phyloP scores from a whole-genome alignment of 768 basidiomycete genomes.

The Boletellus sp. region DNA sequence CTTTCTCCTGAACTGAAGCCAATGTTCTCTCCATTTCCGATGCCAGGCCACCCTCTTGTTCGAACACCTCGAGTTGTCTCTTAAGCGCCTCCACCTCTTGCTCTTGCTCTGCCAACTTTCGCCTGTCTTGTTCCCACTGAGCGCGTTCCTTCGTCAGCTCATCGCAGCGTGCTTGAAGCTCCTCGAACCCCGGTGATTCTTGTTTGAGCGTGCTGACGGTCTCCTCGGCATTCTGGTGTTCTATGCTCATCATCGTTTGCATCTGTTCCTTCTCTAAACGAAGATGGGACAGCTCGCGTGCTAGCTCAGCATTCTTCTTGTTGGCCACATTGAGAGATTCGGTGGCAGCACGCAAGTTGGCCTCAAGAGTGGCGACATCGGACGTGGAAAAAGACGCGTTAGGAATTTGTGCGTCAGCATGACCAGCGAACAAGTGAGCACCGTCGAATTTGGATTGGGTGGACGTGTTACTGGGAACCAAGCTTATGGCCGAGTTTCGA shows the following conservation, averaged over 20 bases:
- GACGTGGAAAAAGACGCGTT: slow-evolving; percentile 41
- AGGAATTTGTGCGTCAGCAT: slow-evolving; percentile 58
- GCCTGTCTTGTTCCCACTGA: slow-evolving; percentile 49
- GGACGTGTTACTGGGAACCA: slow-evolving; percentile 40
- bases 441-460: slow-evolving; percentile 71
- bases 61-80: slow-evolving; percentile 40
- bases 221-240: slow-evolving; percentile 65
- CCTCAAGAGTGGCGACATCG: slow-evolving; percentile 55
- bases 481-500: slow-evolving; percentile 50
- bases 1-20: slow-evolving; percentile 32
- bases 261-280: slow-evolving; percentile 66
- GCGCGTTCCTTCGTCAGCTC: slow-evolving; percentile 46
- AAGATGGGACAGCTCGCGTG: slow-evolving; percentile 58
- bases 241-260: slow-evolving; percentile 61
- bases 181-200: slow-evolving; percentile 50
- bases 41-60: slow-evolving; percentile 40
- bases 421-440: slow-evolving; percentile 81
- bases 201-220: slow-evolving; percentile 54
- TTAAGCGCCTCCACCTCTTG: slow-evolving; percentile 38
- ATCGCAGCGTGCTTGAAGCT: slow-evolving; percentile 45
- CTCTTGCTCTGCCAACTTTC: slow-evolving; percentile 35
- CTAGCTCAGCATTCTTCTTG: slow-evolving; percentile 58
- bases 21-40: slow-evolving; percentile 40
- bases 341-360: slow-evolving; percentile 59
- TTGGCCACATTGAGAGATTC: slow-evolving; percentile 55